Conservation (phyloP, 768 basidiomycete species). For the Omphalotus guepiniiformis region DNA sequence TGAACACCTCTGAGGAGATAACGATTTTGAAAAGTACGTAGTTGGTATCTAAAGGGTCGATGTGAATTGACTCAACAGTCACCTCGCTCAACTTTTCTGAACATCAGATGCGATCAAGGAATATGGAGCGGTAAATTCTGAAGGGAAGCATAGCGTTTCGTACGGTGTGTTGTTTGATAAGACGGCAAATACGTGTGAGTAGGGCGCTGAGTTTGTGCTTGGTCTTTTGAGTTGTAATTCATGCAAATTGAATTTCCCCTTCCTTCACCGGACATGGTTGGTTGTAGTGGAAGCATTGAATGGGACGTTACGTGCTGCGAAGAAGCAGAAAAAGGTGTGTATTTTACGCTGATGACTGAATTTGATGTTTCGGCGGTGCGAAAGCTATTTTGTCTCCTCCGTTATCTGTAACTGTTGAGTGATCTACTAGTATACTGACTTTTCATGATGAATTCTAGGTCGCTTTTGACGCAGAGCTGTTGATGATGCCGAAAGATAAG, state of each 20-base stretch:
- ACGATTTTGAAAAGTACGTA: conserved; percentile 29
- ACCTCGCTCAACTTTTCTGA: no score
- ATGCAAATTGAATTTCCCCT: background rate
- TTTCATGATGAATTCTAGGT: conserved; percentile 25
- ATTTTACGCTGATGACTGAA: background rate
- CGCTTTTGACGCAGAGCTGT: conserved; percentile 38
- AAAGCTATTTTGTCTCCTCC: background rate
- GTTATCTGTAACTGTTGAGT: background rate
- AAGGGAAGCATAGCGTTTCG: conserved; percentile 33
- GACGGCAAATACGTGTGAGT: conserved; percentile 42
- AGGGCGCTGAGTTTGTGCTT: no score
- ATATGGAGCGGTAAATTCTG: conserved; percentile 32
- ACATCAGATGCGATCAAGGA: conserved; percentile 39
- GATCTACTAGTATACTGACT: background rate
- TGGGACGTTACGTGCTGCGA: conserved; percentile 43
- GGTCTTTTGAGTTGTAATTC: background rate
- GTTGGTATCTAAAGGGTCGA: no score
- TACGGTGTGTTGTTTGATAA: conserved; percentile 45
- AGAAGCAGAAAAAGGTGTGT: conserved; percentile 41
- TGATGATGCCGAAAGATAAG: conserved; percentile 50
- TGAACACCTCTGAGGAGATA: conserved; percentile 34
- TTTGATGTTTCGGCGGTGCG: background rate
- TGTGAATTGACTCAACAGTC: no score
- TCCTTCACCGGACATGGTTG: background rate
- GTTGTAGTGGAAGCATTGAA: conserved; percentile 44